A percentile compares a stretch with the other conserved stretches of the same genome.
Evolutionary conservation across 2,329 filamentous ascomycete genomes (phyloP).

Genomic region (Colletotrichum musicola): DNA sequence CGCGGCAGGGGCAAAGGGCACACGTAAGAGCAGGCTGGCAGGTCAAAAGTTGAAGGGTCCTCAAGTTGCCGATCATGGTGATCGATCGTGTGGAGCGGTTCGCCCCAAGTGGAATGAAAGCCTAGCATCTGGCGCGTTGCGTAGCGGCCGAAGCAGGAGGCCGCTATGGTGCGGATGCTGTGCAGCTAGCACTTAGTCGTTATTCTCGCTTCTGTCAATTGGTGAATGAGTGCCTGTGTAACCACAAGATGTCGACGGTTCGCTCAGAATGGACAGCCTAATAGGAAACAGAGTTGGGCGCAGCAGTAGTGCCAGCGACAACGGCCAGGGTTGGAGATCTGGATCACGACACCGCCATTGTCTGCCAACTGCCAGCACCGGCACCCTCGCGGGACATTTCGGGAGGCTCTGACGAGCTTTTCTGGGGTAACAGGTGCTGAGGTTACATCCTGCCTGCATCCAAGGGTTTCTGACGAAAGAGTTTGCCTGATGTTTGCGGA

Average conservation of each 20-base stretch:
- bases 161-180: constrained; percentile 23
- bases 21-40: not conserved
- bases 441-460: constrained; percentile 21
- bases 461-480: constrained; percentile 28
- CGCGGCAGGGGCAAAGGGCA: constrained; percentile 4
- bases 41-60: constrained; percentile 1
- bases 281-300: constrained; percentile 3
- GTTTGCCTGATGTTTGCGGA: constrained; percentile 27
- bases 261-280: not conserved
- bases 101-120: constrained; percentile 4
- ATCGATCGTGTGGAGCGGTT: not conserved
- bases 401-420: not conserved
- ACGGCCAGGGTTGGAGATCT: not conserved
- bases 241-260: not conserved
- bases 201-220: not conserved
- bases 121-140: not conserved
- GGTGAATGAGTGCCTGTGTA: not conserved
- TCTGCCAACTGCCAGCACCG: constrained; percentile 1
- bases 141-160: constrained; percentile 8
- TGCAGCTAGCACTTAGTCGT: constrained; percentile 19
- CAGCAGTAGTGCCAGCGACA: constrained; percentile 4
- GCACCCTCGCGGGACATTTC: constrained; percentile 12
- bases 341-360: constrained; percentile 17
- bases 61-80: not conserved
- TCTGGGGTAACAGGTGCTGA: constrained; percentile 19